Evolutionary conservation across 306 rosid species (phyloP).

Genomic region (Prunus mume): DNA sequence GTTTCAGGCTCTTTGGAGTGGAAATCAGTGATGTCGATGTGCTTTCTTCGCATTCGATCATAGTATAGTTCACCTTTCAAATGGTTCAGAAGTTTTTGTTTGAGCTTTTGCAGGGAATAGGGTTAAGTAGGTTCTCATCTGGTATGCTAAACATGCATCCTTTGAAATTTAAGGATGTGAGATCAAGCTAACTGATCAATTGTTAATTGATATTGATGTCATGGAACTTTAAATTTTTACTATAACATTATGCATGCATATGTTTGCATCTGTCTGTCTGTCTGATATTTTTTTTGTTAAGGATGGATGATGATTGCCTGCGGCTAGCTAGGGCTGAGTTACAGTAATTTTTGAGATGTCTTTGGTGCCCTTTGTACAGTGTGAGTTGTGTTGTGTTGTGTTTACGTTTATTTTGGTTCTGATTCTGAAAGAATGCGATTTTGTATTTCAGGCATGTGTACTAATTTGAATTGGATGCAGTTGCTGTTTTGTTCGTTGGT

Average conservation of each 20-base stretch:
- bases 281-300: background rate
- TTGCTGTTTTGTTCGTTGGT: too few species aligned
- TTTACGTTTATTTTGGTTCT: too few species aligned
- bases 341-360: background rate
- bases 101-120: background rate
- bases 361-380: background rate
- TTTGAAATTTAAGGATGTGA: background rate
- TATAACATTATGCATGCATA: background rate
- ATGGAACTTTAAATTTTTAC: too few species aligned
- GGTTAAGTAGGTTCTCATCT: background rate
- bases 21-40: background rate
- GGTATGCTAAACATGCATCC: background rate
- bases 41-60: background rate
- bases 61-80: background rate
- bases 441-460: too few species aligned
- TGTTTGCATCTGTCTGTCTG: too few species aligned
- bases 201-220: too few species aligned
- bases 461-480: too few species aligned
- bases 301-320: background rate
- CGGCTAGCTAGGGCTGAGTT: background rate
- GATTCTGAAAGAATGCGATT: too few species aligned
- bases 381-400: too few species aligned
- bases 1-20: background rate
- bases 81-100: conserved; percentile 8
- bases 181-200: background rate